Evolutionary conservation across 192 early-diverging fungal species (phyloP), one percentile per base, ranked within the genome.

Genomic region (Helicostylum pulchrum): DNA sequence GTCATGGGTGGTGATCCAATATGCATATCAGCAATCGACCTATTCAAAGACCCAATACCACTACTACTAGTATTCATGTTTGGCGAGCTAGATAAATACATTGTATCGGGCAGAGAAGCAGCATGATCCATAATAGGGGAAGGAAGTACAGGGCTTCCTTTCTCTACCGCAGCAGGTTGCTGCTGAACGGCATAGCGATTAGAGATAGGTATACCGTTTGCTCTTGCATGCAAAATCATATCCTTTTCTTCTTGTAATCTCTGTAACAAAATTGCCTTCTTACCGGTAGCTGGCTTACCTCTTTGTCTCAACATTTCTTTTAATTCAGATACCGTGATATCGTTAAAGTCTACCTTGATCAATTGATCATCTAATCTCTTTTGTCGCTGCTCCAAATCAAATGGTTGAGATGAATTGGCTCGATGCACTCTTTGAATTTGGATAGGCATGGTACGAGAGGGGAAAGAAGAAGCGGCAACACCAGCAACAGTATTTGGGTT

Each of bases 241-340:
- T 81, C 78, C 15, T 68, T 64, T 75, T 89, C 88, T 11, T 77
- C 82, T 67, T 87, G 77, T 0, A 91, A 63, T 21, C 89, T 64
- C 71, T 88, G 80, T n/a, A 88, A 76, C 51, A 91, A 62, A 8
- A 85, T 71, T 1, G 86, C 88, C 47, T 91, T 91, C 70, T 89
- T 90, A 12, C 89, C 89, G 15, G 82, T 80, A 10, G 84, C 82
- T 14, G 84, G 87, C 52, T 87, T 83, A 1, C 86, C 82, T 23
- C 89, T 79, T 53, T 85, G 78, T 31, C 86, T 62, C 21, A 91
- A 65, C 78, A 89, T 83, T 44, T 91, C 88, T 57, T 91, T 91
- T 15, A 91, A 71, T 68, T 91, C 89, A 4, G 78, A 71, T 0
- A 91, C 89, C 0, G 89, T 91, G 15, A 91, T 83, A 67, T 91